Base-by-base conservation (phyloP, 2,329 filamentous ascomycete genomes). In the Geosmithia flava region DNA sequence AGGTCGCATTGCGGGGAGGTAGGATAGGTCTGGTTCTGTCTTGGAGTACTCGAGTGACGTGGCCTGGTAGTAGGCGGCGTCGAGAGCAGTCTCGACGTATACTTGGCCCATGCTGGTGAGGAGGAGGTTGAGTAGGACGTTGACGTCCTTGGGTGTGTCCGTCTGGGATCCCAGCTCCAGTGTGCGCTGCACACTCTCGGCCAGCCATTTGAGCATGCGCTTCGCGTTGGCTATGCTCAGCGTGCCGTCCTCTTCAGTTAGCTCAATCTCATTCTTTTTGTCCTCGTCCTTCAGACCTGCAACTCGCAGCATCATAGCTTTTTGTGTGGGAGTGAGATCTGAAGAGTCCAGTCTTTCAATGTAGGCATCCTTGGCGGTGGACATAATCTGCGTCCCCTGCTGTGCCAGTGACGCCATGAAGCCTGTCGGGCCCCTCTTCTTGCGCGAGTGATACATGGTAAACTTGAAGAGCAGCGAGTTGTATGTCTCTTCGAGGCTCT, bases 131-230 rank as follows among this genome's bases (percentile, higher is more conserved):
- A 96, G 75, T 20, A 97, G 75, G 51, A 87, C 81, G 44, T 84
- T 85, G 49, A 97, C 87, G 63, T 98, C 93, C 63, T 95, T 97
- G 16, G 93, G 88, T 4, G 89, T 96, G 56, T 98, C 93, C 49
- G 77, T 84, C 47, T 83, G 82, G 20, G 87, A 84, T 20, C 87
- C 89, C n/a, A 98, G 74, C 63, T 98, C 93, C 10, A 98, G 74
- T 0, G 89, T 88, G 53, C 93, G 77, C 40, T 93, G 86, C 20
- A 98, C 91, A 52, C 87, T 89, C 69, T 98, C 93, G 2, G 93
- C 93, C 41, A 98, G 71, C 93, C 93, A 98, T 61, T 87, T 94
- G 51, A 98, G 76, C 90, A 98, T 98, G 49, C 93, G 80, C 68
- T 97, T 97, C n/a, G 90, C 87, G 62, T 86, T 89, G n/a, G 80